Base-by-base conservation (phyloP, 257 asterid genomes). In the Solanum medicagineum region DNA sequence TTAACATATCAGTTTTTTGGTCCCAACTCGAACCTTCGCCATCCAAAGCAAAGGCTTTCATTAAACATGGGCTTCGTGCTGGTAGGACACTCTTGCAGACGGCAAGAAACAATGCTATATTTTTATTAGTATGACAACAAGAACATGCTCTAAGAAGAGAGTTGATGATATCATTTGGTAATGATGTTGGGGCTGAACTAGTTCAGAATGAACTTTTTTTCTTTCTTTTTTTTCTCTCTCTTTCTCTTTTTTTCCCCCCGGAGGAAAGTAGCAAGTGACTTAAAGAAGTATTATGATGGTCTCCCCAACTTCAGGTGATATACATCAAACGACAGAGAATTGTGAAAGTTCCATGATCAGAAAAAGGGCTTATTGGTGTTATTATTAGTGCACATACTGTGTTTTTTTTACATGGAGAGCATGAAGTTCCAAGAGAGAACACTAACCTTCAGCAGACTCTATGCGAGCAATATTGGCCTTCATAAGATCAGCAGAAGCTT, bases 381-480 rank as follows among this genome's bases (percentile, higher is more conserved):
- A 73, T n/a, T 73, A n/a, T 11, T 2, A 20, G 81, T 4, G 3
- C 8, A 44, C 56, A 19, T 45, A 44, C 81, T 42, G 6, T 20
- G 36, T 32, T 32, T 49, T 44, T 44, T 73, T 4, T 17, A 73
- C 56, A 49, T 11, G 59, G n/a, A 2, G 42, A 51, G 16, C 45
- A 15, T 77, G 60, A 77, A 49, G 42, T 8, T 77, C 83, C 83
- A 79, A 79, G 29, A 51, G 24, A 77, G 16, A 77, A 26, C 60
- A 77, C 84, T 83, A 80, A 96, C 98, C 99, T 91, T 93, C 94
- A 84, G 92, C 73, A 16, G 96, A 95, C 90, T 94, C 98, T 86
- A 94, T 96, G 22, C 97, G 94, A 83, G 99, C 97, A 87, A 96
- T 93, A 80, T 96, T 95, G 65, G 95, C 96, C 89, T 92, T 95